Conservation (phyloP, 2,329 filamentous ascomycete species). For the Chlorencoelia australis region DNA sequence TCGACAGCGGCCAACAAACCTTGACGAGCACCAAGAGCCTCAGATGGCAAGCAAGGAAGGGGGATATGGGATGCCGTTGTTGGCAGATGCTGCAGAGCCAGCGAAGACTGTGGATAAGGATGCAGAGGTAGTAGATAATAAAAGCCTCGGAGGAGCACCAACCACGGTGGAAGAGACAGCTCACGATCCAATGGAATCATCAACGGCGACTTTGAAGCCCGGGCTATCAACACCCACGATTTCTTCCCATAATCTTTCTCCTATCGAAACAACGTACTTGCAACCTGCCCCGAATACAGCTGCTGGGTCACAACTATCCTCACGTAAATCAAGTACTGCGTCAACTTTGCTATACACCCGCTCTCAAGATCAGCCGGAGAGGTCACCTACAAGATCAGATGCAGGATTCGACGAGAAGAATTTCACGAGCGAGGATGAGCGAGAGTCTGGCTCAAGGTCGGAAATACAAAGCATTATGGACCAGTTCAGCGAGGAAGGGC, state of each 20-base stretch:
- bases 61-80: not conserved
- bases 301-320: conserved; percentile 31
- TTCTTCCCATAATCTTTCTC: conserved; percentile 11
- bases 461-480: conserved; percentile 98
- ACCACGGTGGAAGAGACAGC: not conserved
- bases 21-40: conserved; percentile 2
- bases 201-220: conserved; percentile 27
- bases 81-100: conserved; percentile 2
- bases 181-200: conserved; percentile 26
- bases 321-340: conserved; percentile 28
- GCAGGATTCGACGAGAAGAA: conserved; percentile 47
- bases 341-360: conserved; percentile 25
- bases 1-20: conserved; percentile 5
- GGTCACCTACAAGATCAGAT: conserved; percentile 45
- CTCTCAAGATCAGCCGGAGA: conserved; percentile 29
- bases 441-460: conserved; percentile 60
- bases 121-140: conserved; percentile 1
- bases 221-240: conserved; percentile 7
- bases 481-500: conserved; percentile 72
- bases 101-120: not conserved
- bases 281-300: conserved; percentile 38
- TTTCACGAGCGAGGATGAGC: conserved; percentile 50
- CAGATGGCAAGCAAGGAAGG: conserved; percentile 2
- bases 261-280: conserved; percentile 32
- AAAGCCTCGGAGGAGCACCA: not conserved